Evolutionary conservation across 139 green algal genomes (phyloP), one percentile per base, ranked within the genome.

Genomic region (Chlamydomonas sp.): DNA sequence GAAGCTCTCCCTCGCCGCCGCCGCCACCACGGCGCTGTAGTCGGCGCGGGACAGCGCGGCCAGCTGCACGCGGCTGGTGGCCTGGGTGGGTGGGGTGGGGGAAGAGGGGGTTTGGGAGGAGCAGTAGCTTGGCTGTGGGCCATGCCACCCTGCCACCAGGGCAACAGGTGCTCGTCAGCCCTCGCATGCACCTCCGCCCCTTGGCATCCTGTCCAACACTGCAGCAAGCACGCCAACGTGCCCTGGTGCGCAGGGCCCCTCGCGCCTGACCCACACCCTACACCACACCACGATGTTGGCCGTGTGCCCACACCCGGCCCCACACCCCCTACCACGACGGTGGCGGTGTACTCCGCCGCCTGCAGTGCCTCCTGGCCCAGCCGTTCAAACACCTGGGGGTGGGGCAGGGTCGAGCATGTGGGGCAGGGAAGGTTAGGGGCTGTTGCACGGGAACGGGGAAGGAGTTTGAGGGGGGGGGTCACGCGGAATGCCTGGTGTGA

Each of bases 1-100:
- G 64, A 88, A 88, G 84, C 84, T 88, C 84, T 88, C 64, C 58
- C 75, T 75, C 17, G 64, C 84, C 2, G 75, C 75, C 57, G 77
- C 72, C 57, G 75, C 17, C 75, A 88, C 58, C 84, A 88, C 84
- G 63, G 57, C 64, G 63, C 75, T 62, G 83, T 87, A 87, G 83
- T 87, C 83, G 62, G 62, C 5, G 68, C 83, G 83, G 20, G 62
- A 76, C 60, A 87, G 83, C 20, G 31, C 72, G 3, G 83, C 83
- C 0, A 87, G 15, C 83, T 87, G 83, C n/a, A 72, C 80, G 61
- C 20, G 61, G 63, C 16, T 64, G 73, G 60, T 87, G 83, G 72
- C 69, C 81, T 86, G 81, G 60, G 31, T 49, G 31, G 31, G 31
- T 49, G 31, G 31, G 31, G 31, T 49, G 31, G 31, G 31, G 31